Conservation (phyloP, 306 rosid genomes). For the Luffa acutangula region DNA sequence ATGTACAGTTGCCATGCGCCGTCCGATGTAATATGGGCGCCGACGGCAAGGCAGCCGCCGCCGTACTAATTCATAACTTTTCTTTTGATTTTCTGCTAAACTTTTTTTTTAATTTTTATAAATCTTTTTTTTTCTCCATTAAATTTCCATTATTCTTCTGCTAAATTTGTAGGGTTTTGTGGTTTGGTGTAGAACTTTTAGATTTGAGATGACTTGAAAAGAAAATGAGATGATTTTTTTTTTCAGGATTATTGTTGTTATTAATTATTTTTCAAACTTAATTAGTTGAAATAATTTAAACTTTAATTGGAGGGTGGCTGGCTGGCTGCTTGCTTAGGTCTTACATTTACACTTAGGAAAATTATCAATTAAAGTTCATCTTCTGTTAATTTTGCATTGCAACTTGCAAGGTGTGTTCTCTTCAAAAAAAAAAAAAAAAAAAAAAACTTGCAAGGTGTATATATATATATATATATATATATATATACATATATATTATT, state of each 20-base stretch:
- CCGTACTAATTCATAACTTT: slow-evolving; percentile 11
- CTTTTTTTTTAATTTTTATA: not conserved
- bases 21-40: slow-evolving; percentile 82
- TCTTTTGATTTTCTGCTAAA: not conserved
- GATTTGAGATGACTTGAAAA: not conserved
- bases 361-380: too few relatives aligned
- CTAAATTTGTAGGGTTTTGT: not conserved
- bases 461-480: too few relatives aligned
- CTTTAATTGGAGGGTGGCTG: not conserved
- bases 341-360: too few relatives aligned
- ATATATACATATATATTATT: too few relatives aligned
- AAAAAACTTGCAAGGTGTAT: too few relatives aligned
- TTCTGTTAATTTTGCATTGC: too few relatives aligned
- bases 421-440: too few relatives aligned
- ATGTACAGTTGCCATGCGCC: slow-evolving; percentile 66
- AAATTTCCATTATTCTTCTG: not conserved
- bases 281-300: not conserved
- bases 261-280: not conserved
- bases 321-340: not conserved
- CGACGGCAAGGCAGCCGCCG: slow-evolving; percentile 50
- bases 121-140: not conserved
- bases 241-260: not conserved
- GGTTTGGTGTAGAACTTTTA: not conserved
- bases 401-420: too few relatives aligned
- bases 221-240: not conserved